Evolutionary conservation across 257 asterid species (phyloP).

Genomic region (Galeopsis tetrahit): DNA sequence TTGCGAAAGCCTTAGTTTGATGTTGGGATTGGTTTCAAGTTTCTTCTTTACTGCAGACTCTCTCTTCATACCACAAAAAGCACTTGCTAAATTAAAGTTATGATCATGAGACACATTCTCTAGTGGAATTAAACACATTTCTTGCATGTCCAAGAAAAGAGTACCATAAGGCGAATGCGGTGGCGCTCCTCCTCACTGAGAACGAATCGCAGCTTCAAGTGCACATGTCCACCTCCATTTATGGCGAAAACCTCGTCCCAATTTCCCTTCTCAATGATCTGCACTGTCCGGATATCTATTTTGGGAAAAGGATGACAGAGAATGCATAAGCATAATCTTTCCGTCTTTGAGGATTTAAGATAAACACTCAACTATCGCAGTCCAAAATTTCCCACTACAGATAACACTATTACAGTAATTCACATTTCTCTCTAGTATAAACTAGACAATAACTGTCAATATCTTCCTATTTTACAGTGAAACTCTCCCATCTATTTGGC

Average conservation of each 20-base stretch:
- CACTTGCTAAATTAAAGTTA: background rate
- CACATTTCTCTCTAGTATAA: too few species aligned
- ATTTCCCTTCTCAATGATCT: conserved; percentile 80
- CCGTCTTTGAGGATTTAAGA: too few species aligned
- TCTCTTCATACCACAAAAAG: conserved; percentile 54
- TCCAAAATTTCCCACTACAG: too few species aligned
- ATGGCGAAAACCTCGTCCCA: conserved; percentile 82
- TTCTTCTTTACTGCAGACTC: conserved; percentile 83
- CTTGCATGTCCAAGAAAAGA: conserved; percentile 5
- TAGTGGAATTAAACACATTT: background rate
- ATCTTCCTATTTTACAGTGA: too few species aligned
- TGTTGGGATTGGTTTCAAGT: conserved; percentile 43
- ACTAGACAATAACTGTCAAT: too few species aligned
- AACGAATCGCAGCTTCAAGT: conserved; percentile 72
- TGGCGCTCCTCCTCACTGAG: conserved; percentile 76
- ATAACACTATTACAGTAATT: too few species aligned
- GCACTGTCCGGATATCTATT: conserved; percentile 61
- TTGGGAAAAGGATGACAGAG: too few species aligned
- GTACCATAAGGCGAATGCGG: conserved; percentile 75
- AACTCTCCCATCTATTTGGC: too few species aligned
- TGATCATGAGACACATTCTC: background rate
- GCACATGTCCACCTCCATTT: conserved; percentile 74
- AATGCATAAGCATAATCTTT: too few species aligned
- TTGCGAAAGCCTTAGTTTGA: conserved; percentile 41
- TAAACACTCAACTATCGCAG: too few species aligned